phyloP scores from a whole-genome alignment of 352 stramenopile species.

The Phytophthora sp. region DNA sequence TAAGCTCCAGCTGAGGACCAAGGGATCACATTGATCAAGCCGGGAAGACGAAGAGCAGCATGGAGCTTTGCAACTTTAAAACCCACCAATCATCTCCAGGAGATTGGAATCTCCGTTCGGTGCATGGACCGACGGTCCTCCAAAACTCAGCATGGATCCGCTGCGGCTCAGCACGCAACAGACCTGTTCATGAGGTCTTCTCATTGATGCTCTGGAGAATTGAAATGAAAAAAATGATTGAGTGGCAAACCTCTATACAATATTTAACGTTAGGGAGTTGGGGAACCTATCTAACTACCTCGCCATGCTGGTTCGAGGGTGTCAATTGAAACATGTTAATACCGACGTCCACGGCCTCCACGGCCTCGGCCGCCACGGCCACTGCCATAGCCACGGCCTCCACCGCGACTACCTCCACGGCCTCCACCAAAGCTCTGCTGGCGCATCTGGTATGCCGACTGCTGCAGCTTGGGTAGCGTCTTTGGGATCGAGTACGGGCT shows the following conservation, averaged over 20 bases:
- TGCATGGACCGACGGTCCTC: not conserved
- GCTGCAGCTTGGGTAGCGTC: constrained; percentile 79
- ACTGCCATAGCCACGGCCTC: constrained; percentile 44
- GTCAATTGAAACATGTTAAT: constrained; percentile 30
- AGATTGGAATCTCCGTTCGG: constrained; percentile 5
- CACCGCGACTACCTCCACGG: constrained; percentile 44
- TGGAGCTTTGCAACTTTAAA: constrained; percentile 1
- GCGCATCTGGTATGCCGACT: constrained; percentile 59
- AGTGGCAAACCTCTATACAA: constrained; percentile 46
- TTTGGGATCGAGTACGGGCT: constrained; percentile 85
- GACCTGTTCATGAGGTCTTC: not conserved
- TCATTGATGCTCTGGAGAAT: too few species aligned
- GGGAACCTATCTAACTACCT: constrained; percentile 38
- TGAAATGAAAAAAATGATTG: too few species aligned
- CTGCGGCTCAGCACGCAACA: too few species aligned
- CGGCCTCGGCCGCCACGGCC: constrained; percentile 46
- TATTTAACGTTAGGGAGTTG: constrained; percentile 46
- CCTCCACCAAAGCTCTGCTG: constrained; percentile 48
- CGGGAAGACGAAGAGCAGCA: not conserved
- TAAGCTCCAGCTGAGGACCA: not conserved
- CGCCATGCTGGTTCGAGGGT: constrained; percentile 9
- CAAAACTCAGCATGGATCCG: too few species aligned
- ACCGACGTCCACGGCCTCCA: constrained; percentile 42
- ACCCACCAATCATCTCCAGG: constrained; percentile 15
- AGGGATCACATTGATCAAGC: not conserved